Evolutionary conservation across 192 early-diverging fungal species (phyloP), one percentile per base, ranked within the genome.

Genomic region (Gryganskiella cystojenkinii): DNA sequence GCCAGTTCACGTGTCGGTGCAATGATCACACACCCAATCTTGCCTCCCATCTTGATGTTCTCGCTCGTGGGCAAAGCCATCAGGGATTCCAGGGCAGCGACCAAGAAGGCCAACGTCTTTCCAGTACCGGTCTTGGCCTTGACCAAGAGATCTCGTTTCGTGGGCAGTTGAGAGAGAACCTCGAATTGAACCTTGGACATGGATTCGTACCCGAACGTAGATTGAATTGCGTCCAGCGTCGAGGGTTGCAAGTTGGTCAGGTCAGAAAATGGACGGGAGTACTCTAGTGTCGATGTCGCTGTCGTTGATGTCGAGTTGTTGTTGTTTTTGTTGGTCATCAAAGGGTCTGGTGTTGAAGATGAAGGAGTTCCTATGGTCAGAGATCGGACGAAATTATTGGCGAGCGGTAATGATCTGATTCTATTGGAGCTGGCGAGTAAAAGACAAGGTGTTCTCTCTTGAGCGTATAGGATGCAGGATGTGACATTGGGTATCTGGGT

Each of bases 61-160:
- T 66, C 65, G 25, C 67, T 52, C 25, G 27, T 10, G 2, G 52
- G 61, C 49, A 85, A 70, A 17, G 80, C 72, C 45, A 90, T 61
- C 7, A 92, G 73, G 20, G 91, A 86, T 40, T 98, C 92, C 10
- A 98, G 68, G 0, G 95, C 94, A 3, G 96, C 91, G 15, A 95
- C 86, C 74, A 99, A 79, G 61, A 99, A 99, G n/a, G 95, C 98
- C 20, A 95, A 80, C 0, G 96, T 99, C 80, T 99, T 99, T 46
- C 98, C 98, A 0, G 96, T 98, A 70, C 98, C 98, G 14, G 98
- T 99, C 82, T 98, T 97, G 10, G 96, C 95, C 70, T 95, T 92
- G 57, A 98, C 93, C 67, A 99, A 88, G 37, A 98, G 78, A 82
- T 99, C 96, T 9, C 75, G 79, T 11, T 81, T 70, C 22, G 90